phyloP scores from a whole-genome alignment of 2,329 filamentous ascomycete genomes.

The Aspergillus novofumigatus region DNA sequence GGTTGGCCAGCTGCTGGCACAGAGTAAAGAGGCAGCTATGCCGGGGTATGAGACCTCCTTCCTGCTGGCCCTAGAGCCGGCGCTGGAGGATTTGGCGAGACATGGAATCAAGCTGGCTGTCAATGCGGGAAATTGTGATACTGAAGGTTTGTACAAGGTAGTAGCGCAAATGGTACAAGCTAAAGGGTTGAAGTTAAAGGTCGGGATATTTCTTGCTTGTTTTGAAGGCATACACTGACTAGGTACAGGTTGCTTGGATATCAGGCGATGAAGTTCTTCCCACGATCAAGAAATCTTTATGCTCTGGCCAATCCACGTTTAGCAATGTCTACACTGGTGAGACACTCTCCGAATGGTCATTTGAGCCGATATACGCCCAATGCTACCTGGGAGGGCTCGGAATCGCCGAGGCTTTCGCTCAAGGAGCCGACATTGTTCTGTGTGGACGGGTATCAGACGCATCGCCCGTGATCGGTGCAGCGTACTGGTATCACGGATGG shows the following conservation, averaged over 20 bases:
- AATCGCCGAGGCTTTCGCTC: constrained; percentile 35
- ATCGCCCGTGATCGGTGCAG: constrained; percentile 41
- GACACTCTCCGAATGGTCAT: constrained; percentile 32
- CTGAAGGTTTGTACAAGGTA: constrained; percentile 36
- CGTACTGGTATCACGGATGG: constrained; percentile 44
- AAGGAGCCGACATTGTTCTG: constrained; percentile 44
- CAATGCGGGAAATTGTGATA: constrained; percentile 44
- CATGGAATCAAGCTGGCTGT: constrained; percentile 43
- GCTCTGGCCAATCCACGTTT: constrained; percentile 32
- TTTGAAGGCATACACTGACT: constrained; percentile 1
- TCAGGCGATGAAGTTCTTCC: constrained; percentile 45
- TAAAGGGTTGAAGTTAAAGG: constrained; percentile 41
- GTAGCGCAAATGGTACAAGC: constrained; percentile 35
- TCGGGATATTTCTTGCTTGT: background rate
- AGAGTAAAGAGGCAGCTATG: constrained; percentile 5
- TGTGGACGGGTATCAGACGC: constrained; percentile 45
- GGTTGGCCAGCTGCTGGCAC: constrained; percentile 32
- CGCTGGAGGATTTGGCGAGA: constrained; percentile 36
- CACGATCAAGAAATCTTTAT: constrained; percentile 27
- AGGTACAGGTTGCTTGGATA: constrained; percentile 43
- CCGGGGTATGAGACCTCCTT: constrained; percentile 52
- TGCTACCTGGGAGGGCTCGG: constrained; percentile 39
- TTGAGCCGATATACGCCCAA: constrained; percentile 26
- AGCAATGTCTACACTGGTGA: constrained; percentile 40
- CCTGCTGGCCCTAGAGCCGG: constrained; percentile 45